A percentile compares a stretch with the other conserved stretches of the same genome.
Evolutionary conservation across 2,329 filamentous ascomycete genomes (phyloP).

Genomic region (Colletotrichum ledebouriae): DNA sequence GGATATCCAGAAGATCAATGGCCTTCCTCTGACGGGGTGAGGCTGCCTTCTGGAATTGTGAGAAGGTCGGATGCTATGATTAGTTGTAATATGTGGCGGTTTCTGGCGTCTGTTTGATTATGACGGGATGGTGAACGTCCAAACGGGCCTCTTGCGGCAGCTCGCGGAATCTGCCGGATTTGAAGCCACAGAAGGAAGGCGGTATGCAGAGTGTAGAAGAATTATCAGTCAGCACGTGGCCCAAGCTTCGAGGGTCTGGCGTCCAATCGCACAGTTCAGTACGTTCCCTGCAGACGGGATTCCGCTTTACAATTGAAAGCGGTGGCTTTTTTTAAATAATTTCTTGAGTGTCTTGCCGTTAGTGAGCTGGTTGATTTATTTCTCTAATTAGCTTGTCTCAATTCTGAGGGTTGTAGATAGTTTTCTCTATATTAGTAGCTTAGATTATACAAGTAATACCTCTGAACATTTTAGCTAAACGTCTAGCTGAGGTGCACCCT

Average conservation of each 20-base stretch:
- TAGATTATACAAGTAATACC: no score
- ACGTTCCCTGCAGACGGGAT: not conserved
- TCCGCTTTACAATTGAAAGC: conserved; percentile 1
- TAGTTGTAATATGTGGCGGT: not conserved
- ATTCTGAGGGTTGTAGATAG: no score
- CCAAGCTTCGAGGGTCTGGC: conserved; percentile 1
- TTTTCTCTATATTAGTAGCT: no score
- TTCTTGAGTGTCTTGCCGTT: no score
- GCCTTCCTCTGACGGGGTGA: no score
- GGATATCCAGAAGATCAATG: not conserved
- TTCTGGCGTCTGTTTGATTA: not conserved
- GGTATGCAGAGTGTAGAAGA: not conserved
- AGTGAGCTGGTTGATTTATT: no score
- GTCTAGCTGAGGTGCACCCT: not conserved
- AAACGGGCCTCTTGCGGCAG: conserved; percentile 27
- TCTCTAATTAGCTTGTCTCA: no score
- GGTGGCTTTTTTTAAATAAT: not conserved
- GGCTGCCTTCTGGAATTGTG: no score
- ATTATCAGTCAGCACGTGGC: conserved; percentile 27
- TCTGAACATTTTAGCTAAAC: not conserved
- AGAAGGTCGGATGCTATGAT: no score
- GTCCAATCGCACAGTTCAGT: not conserved
- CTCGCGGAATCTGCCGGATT: conserved; percentile 26
- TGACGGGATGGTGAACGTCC: conserved; percentile 9
- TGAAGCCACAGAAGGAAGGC: conserved; percentile 1